A percentile compares a stretch with the other conserved stretches of the same genome.
These are phyloP conservation scores for Monosporascus sp. DNA, from an alignment of 2,329 filamentous ascomycete species.

Conservation along the genomic window DNA sequence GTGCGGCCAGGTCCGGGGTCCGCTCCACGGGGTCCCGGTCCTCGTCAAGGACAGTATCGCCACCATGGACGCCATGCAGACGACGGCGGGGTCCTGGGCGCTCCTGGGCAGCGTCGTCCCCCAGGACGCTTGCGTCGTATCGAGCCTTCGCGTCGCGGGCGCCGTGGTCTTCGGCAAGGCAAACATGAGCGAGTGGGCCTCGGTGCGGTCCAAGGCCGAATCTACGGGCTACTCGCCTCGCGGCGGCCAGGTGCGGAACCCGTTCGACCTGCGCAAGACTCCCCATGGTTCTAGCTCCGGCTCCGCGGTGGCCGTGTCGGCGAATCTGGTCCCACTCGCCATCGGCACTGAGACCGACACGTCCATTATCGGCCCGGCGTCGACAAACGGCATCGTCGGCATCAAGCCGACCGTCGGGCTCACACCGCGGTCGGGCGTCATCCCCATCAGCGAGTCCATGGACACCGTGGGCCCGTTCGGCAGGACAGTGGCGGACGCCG, in stretches of 20 bases:
- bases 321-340: constrained; percentile 53
- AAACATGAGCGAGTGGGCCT: constrained; percentile 60
- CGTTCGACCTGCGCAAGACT: constrained; percentile 57
- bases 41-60: constrained; percentile 64
- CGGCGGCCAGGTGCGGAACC: constrained; percentile 56
- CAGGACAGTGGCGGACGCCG: constrained; percentile 60
- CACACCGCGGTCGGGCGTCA: constrained; percentile 55
- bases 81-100: constrained; percentile 57
- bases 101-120: constrained; percentile 53
- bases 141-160: constrained; percentile 55
- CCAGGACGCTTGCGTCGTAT: constrained; percentile 51
- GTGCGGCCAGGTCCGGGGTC: constrained; percentile 25
- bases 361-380: constrained; percentile 52
- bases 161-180: constrained; percentile 62
- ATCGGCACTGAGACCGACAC: constrained; percentile 60
- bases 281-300: constrained; percentile 58
- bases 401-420: constrained; percentile 64
- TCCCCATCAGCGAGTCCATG: constrained; percentile 59
- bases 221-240: constrained; percentile 60
- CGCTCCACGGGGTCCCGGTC: constrained; percentile 60
- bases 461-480: constrained; percentile 64
- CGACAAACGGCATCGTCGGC: constrained; percentile 54
- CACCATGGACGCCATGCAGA: constrained; percentile 57
- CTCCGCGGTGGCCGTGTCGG: constrained; percentile 51
- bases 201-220: constrained; percentile 51